phyloP scores from a whole-genome alignment of 805 yeast genomes.

The Yarrowia alimentaria region DNA sequence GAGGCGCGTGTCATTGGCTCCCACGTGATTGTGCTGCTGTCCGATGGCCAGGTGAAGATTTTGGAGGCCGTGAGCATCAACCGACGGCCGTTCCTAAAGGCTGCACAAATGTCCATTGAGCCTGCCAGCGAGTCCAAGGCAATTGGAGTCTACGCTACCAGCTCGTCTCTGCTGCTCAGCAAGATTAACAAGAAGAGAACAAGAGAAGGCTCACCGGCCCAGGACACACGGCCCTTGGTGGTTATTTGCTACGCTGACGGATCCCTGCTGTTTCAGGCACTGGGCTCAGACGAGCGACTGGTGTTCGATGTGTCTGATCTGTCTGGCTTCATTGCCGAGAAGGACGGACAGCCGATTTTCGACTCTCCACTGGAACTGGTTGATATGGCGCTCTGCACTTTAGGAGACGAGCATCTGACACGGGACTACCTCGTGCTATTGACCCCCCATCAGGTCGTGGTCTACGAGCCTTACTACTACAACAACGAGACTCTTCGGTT shows the following conservation, averaged over 20 bases:
- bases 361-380: conserved; percentile 11
- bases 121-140: conserved; percentile 19
- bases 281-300: not conserved
- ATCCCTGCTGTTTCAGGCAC: conserved; percentile 6
- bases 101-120: conserved; percentile 3
- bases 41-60: conserved; percentile 19
- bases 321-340: conserved; percentile 11
- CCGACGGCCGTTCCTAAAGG: conserved; percentile 17
- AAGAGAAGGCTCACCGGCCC: conserved; percentile 14
- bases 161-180: conserved; percentile 9
- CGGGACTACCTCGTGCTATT: conserved; percentile 11
- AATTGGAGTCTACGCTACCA: conserved; percentile 5
- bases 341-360: conserved; percentile 4
- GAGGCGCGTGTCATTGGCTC: conserved; percentile 7
- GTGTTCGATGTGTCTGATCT: conserved; percentile 17
- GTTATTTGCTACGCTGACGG: conserved; percentile 16
- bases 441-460: conserved; percentile 12
- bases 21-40: conserved; percentile 9
- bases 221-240: conserved; percentile 11
- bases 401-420: conserved; percentile 5
- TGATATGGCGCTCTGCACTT: conserved; percentile 7
- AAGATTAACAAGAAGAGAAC: conserved; percentile 11
- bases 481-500: conserved; percentile 20
- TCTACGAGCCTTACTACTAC: conserved; percentile 14
- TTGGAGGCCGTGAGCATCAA: conserved; percentile 22